Conservation (phyloP, 2,329 filamentous ascomycete species). For the Fusarium virguliforme region DNA sequence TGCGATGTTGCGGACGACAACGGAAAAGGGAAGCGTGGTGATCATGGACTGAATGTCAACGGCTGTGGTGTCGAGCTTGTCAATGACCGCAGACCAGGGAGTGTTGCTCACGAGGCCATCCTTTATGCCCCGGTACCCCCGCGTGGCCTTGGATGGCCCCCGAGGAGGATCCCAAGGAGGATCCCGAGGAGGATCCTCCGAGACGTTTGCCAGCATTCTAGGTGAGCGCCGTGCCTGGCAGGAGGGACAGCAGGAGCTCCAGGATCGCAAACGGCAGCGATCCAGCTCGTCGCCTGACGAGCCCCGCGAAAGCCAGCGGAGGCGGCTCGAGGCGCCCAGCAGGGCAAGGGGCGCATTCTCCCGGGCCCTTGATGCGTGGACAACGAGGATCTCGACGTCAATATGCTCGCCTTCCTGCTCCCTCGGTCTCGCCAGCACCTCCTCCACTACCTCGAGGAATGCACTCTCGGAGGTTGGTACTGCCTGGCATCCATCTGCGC, state of each 20-base stretch:
- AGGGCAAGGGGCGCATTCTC: too few species aligned
- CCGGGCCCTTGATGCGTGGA: not conserved
- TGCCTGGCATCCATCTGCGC: not conserved
- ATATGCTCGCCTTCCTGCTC: not conserved
- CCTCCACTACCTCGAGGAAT: not conserved
- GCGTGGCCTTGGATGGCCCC: slow-evolving; percentile 76
- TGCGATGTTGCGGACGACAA: slow-evolving; percentile 52
- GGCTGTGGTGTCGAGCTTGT: slow-evolving; percentile 53
- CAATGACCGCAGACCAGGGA: slow-evolving; percentile 68
- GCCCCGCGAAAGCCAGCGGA: too few species aligned
- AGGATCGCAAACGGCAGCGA: too few species aligned
- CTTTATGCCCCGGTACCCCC: slow-evolving; percentile 63
- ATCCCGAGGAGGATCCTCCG: too few species aligned
- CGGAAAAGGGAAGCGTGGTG: slow-evolving; percentile 55
- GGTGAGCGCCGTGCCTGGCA: too few species aligned
- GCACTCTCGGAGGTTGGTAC: not conserved
- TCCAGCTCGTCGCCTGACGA: too few species aligned
- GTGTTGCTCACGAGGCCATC: slow-evolving; percentile 61
- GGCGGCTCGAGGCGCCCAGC: too few species aligned
- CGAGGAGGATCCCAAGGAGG: slow-evolving; percentile 56
- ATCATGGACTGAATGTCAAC: slow-evolving; percentile 61
- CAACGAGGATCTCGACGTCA: not conserved
- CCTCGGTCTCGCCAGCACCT: not conserved
- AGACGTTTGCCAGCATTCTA: too few species aligned
- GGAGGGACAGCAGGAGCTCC: too few species aligned